These are phyloP conservation scores for Colletotrichum lindemuthianum DNA, from an alignment of 2,329 filamentous ascomycete species.

Conservation along the genomic window DNA sequence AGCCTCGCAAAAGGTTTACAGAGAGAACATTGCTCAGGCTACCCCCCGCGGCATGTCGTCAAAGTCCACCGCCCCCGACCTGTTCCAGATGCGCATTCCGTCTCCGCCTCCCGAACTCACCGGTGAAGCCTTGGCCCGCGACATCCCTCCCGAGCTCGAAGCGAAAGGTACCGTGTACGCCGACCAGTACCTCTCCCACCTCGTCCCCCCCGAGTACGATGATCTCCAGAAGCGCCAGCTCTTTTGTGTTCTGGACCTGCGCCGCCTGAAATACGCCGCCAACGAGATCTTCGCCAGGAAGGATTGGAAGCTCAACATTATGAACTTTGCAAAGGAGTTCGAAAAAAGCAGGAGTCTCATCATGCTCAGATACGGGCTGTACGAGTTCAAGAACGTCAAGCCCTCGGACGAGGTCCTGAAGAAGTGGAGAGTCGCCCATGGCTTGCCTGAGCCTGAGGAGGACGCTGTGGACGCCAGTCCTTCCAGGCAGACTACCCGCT, in stretches of 20 bases:
- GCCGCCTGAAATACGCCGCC: slow-evolving; percentile 69
- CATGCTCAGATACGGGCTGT: slow-evolving; percentile 69
- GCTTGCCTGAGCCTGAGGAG: slow-evolving; percentile 61
- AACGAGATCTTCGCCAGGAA: slow-evolving; percentile 69
- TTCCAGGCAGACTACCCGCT: slow-evolving; percentile 43
- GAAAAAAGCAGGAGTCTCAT: slow-evolving; percentile 72
- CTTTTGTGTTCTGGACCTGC: slow-evolving; percentile 70
- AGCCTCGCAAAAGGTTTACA: slow-evolving; percentile 53
- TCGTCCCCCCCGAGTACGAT: slow-evolving; percentile 66
- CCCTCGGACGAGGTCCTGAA: slow-evolving; percentile 66
- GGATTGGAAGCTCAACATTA: slow-evolving; percentile 70
- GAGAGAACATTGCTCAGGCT: slow-evolving; percentile 57
- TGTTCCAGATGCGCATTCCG: slow-evolving; percentile 68
- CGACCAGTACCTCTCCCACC: slow-evolving; percentile 66
- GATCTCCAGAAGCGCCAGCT: slow-evolving; percentile 70
- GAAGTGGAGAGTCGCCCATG: slow-evolving; percentile 67
- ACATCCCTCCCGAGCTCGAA: slow-evolving; percentile 63
- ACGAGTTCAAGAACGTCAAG: slow-evolving; percentile 71
- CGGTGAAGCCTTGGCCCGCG: slow-evolving; percentile 63
- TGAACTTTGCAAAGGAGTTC: slow-evolving; percentile 72
- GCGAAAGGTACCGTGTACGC: slow-evolving; percentile 67
- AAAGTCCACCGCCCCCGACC: slow-evolving; percentile 59
- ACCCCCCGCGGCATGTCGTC: slow-evolving; percentile 61
- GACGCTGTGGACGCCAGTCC: slow-evolving; percentile 48
- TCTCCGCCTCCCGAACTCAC: slow-evolving; percentile 66